Conservation (phyloP, 2,329 filamentous ascomycete species). For the Aureobasidium subglaciale region DNA sequence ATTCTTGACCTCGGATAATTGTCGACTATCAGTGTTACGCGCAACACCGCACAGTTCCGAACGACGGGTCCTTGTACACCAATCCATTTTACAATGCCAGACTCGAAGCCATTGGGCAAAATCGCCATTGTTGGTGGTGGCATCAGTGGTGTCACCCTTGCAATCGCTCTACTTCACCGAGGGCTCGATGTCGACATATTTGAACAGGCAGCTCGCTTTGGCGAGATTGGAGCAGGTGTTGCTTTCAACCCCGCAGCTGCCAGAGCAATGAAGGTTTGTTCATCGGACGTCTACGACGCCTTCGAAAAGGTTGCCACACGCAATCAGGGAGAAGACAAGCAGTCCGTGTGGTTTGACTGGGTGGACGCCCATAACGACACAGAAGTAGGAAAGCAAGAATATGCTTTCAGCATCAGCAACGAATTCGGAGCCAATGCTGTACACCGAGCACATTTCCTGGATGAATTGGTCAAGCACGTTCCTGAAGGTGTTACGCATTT, state of each 20-base stretch:
- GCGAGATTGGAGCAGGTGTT: conserved; percentile 53
- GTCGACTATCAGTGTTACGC: background rate
- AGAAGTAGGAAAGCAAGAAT: conserved; percentile 21
- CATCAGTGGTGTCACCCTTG: conserved; percentile 50
- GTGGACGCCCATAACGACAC: conserved; percentile 28
- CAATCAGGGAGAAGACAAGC: conserved; percentile 32
- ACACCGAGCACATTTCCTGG: conserved; percentile 37
- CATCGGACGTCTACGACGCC: conserved; percentile 37
- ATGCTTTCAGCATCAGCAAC: conserved; percentile 24
- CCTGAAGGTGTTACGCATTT: conserved; percentile 30
- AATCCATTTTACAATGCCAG: conserved; percentile 1
- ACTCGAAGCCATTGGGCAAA: conserved; percentile 31
- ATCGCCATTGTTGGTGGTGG: conserved; percentile 55
- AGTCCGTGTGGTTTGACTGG: conserved; percentile 38
- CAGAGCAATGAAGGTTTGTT: conserved; percentile 48
- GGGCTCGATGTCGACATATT: conserved; percentile 46
- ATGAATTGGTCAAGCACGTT: conserved; percentile 36
- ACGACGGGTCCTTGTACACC: no score
- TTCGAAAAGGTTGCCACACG: conserved; percentile 38
- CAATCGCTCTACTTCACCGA: conserved; percentile 42
- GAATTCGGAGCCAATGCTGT: conserved; percentile 24
- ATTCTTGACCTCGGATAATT: background rate
- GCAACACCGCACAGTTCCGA: no score
- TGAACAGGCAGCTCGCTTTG: conserved; percentile 48
- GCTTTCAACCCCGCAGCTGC: conserved; percentile 49